Conservation (phyloP, 345 rosid species). For the Aquilaria sinensis region DNA sequence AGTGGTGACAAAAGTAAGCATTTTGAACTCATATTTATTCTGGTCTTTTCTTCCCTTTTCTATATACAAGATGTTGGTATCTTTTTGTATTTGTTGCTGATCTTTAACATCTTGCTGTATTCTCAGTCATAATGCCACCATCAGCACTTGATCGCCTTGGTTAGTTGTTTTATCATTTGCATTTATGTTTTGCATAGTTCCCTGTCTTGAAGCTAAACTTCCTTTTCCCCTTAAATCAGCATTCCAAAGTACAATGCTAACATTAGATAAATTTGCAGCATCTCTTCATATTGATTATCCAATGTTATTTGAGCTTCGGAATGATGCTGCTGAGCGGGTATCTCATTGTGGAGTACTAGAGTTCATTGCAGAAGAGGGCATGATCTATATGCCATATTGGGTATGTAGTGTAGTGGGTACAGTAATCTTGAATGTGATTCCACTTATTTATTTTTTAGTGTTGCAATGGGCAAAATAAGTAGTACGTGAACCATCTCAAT, state of each 20-base stretch:
- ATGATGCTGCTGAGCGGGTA: conserved; percentile 68
- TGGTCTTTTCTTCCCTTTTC: conserved; percentile 1
- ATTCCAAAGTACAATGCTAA: conserved; percentile 9
- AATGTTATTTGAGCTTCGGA: conserved; percentile 92
- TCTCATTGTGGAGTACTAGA: conserved; percentile 98
- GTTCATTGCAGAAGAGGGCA: conserved; percentile 98
- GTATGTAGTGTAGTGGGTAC: conserved; percentile 25
- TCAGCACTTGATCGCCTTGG: conserved; percentile 98
- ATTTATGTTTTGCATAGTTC: background rate
- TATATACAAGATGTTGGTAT: too few relatives aligned
- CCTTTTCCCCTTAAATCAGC: background rate
- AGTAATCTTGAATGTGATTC: too few relatives aligned
- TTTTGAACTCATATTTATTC: background rate
- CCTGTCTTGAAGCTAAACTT: background rate
- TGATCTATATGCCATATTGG: conserved; percentile 99
- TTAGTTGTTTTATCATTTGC: conserved; percentile 26
- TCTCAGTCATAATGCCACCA: conserved; percentile 98
- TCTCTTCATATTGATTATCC: conserved; percentile 97
- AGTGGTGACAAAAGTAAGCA: conserved; percentile 96
- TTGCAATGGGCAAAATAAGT: too few relatives aligned
- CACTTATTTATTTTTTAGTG: too few relatives aligned
- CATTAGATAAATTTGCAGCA: conserved; percentile 40
- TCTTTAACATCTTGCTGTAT: background rate
- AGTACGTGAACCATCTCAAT: too few relatives aligned
- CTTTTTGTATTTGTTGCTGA: background rate